Conservation (phyloP, 371 early-diverging fungal genomes). For the Choanephora cucurbitarum region DNA sequence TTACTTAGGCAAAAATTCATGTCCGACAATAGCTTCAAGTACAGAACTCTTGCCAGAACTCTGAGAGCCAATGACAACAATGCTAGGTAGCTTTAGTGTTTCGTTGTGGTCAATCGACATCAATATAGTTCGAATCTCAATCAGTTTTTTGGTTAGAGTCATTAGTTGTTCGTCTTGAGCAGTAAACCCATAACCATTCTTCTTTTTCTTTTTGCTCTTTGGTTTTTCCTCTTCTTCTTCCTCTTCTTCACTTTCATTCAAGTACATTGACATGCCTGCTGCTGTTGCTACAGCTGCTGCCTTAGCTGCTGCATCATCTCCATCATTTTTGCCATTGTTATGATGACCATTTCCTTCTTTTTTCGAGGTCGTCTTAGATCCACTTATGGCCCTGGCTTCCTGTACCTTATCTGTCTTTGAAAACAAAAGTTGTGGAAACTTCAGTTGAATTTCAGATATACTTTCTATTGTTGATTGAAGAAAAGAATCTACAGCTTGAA, state of each 20-base stretch:
- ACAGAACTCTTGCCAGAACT: slow-evolving; percentile 99
- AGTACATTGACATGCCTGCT: slow-evolving; percentile 28
- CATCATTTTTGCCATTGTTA: slow-evolving; percentile 3
- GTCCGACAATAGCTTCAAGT: slow-evolving; percentile 98
- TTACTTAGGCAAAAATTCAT: slow-evolving; percentile 98
- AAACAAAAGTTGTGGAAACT: slow-evolving; percentile 38
- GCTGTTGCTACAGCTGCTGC: slow-evolving; percentile 32
- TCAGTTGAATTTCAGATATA: slow-evolving; percentile 40
- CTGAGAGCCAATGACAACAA: slow-evolving; percentile 98
- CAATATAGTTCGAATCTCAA: slow-evolving; percentile 92
- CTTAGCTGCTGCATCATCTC: slow-evolving; percentile 15
- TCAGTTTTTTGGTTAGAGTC: slow-evolving; percentile 88
- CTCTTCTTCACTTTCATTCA: slow-evolving; percentile 7
- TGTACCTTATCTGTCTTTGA: slow-evolving; percentile 11
- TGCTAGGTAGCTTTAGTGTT: slow-evolving; percentile 89
- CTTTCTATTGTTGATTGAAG: slow-evolving; percentile 29
- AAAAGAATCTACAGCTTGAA: slow-evolving; percentile 24
- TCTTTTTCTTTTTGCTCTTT: slow-evolving; percentile 22
- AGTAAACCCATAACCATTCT: slow-evolving; percentile 26
- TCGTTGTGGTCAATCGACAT: slow-evolving; percentile 79
- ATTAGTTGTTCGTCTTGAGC: slow-evolving; percentile 75
- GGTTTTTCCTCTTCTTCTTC: slow-evolving; percentile 21
- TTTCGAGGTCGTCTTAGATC: slow-evolving; percentile 7
- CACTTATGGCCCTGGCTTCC: slow-evolving; percentile 16
- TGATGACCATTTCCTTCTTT: slow-evolving; percentile 8